Evolutionary conservation across 495 filamentous ascomycete genomes (phyloP).

Genomic region (Penicillium chermesinum): DNA sequence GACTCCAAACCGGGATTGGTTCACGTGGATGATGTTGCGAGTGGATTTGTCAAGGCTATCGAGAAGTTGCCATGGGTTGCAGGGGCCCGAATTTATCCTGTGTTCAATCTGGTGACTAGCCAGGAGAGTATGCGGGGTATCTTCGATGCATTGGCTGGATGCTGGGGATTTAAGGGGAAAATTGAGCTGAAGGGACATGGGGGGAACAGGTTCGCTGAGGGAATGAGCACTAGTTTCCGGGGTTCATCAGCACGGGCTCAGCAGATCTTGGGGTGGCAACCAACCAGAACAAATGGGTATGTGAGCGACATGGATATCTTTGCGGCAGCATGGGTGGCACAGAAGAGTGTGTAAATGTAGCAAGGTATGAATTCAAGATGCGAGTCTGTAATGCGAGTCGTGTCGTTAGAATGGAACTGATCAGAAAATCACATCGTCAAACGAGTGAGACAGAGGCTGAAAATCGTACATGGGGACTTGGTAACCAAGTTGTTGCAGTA

Average conservation of each 20-base stretch:
- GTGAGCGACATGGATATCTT: slow-evolving; percentile 10
- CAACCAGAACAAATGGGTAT: slow-evolving; percentile 27
- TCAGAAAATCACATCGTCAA: not conserved
- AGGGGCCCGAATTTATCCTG: slow-evolving; percentile 1
- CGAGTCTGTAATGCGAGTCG: not conserved
- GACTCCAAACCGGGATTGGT: slow-evolving; percentile 4
- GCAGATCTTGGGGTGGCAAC: slow-evolving; percentile 54
- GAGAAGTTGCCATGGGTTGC: slow-evolving; percentile 6
- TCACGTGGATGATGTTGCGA: slow-evolving; percentile 8
- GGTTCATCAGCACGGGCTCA: slow-evolving; percentile 8
- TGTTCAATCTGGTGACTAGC: slow-evolving; percentile 8
- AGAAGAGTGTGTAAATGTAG: not conserved
- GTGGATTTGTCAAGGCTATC: not conserved
- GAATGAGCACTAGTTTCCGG: slow-evolving; percentile 9
- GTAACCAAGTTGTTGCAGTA: slow-evolving; percentile 6
- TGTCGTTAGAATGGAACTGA: not conserved
- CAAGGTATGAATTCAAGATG: not conserved
- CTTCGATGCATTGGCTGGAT: slow-evolving; percentile 1
- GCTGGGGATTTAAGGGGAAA: slow-evolving; percentile 3
- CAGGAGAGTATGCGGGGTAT: slow-evolving; percentile 10
- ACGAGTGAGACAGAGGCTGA: not conserved
- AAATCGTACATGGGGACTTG: not conserved
- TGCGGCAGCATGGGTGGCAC: slow-evolving; percentile 2
- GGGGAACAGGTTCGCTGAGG: slow-evolving; percentile 3
- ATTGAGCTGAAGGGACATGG: slow-evolving; percentile 6